A percentile compares a stretch with the other conserved stretches of the same genome.
Conservation (phyloP, 2,329 filamentous ascomycete genomes). For the Alternaria brassicicola region DNA sequence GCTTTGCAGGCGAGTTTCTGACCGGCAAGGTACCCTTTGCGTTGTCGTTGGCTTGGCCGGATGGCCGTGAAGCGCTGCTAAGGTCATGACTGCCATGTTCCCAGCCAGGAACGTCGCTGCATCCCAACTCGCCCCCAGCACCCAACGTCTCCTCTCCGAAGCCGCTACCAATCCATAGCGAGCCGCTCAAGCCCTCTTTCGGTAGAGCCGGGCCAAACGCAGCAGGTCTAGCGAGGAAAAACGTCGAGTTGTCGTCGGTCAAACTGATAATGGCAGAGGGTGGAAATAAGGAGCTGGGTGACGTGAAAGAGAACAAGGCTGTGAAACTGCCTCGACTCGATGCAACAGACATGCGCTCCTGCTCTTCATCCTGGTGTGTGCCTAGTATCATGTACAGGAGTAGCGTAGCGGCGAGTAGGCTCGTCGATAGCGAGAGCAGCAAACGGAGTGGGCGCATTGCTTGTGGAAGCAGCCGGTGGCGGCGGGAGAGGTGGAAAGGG, state of each 20-base stretch:
- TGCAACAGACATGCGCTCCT: conserved; percentile 17
- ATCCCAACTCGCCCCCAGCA: conserved; percentile 85
- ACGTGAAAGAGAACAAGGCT: conserved; percentile 57
- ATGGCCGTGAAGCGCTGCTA: conserved; percentile 8
- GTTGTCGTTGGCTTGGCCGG: neutral
- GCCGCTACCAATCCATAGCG: conserved; percentile 90
- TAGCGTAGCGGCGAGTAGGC: conserved; percentile 52
- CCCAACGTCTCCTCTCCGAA: conserved; percentile 78
- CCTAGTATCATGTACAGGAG: conserved; percentile 50
- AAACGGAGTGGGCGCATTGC: conserved; percentile 47
- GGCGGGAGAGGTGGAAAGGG: conserved; percentile 6
- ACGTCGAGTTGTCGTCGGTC: conserved; percentile 97
- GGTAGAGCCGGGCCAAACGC: conserved; percentile 87
- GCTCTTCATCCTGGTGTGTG: conserved; percentile 26
- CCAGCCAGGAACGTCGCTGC: conserved; percentile 93
- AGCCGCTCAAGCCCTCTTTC: conserved; percentile 77
- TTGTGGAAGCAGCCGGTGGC: conserved; percentile 18
- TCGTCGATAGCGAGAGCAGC: conserved; percentile 52
- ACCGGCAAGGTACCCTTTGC: neutral
- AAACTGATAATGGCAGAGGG: conserved; percentile 95
- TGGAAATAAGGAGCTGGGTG: conserved; percentile 84
- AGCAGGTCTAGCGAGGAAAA: conserved; percentile 90
- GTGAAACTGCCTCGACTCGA: conserved; percentile 45
- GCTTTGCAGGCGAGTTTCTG: neutral
- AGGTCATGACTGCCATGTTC: conserved; percentile 56